phyloP scores from a whole-genome alignment of 495 filamentous ascomycete genomes.

The Aspergillus bertholletiae region DNA sequence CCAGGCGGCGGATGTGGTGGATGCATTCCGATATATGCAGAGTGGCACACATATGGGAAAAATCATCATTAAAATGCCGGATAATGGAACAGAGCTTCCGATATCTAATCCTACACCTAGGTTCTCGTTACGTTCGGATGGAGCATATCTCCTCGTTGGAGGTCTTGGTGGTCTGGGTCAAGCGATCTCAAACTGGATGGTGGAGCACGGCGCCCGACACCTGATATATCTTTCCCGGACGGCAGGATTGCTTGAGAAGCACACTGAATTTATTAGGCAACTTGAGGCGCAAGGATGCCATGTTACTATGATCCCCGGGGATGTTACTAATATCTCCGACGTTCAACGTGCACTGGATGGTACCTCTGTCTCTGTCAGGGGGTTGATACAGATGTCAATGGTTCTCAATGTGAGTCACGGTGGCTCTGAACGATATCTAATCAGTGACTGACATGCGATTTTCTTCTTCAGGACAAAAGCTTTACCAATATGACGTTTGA shows the following conservation, averaged over 20 bases:
- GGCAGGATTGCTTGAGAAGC: conserved; percentile 5
- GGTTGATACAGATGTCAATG: conserved; percentile 31
- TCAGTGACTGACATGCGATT: no score
- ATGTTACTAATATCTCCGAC: conserved; percentile 5
- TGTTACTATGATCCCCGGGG: conserved; percentile 10
- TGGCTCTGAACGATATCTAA: no score
- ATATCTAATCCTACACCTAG: no score
- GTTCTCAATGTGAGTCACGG: conserved; percentile 15
- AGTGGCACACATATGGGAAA: conserved; percentile 31
- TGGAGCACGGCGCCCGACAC: conserved; percentile 48
- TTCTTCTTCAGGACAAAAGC: conserved; percentile 20
- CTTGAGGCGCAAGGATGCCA: conserved; percentile 23
- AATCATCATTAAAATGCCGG: conserved; percentile 15
- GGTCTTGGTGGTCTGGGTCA: conserved; percentile 55
- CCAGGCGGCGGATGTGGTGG: conserved; percentile 36
- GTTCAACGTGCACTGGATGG: conserved; percentile 13
- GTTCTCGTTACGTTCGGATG: conserved; percentile 16
- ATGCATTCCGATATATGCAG: conserved; percentile 47
- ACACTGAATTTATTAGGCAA: conserved; percentile 30
- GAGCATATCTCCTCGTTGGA: conserved; percentile 39
- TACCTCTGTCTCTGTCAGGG: conserved; percentile 14
- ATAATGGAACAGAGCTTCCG: no score
- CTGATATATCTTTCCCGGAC: conserved; percentile 42
- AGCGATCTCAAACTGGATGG: conserved; percentile 55
- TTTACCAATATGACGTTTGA: conserved; percentile 39